Percentiles rank a stretch among this genome's conserved stretches.
phyloP scores from a whole-genome alignment of 495 filamentous ascomycete genomes.

The Penicillium malachiteum region DNA sequence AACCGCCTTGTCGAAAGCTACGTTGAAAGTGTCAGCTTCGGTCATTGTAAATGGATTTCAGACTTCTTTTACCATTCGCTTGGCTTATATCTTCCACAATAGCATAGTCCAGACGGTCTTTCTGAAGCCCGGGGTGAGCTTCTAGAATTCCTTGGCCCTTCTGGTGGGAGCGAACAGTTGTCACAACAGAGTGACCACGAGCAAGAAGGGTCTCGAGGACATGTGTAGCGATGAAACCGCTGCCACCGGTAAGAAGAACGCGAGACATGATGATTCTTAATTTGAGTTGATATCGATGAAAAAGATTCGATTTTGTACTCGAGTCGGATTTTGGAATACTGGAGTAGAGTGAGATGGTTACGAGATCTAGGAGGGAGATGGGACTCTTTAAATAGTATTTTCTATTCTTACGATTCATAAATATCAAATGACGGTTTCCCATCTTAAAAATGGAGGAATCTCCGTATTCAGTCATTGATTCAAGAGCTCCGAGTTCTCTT shows the following conservation, averaged over 20 bases:
- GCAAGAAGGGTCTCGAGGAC: conserved; percentile 66
- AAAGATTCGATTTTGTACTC: no score
- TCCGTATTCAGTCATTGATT: not conserved
- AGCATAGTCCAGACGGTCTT: conserved; percentile 61
- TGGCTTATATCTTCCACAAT: conserved; percentile 74
- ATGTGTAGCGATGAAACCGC: conserved; percentile 69
- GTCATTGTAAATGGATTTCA: not conserved
- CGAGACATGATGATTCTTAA: conserved; percentile 17
- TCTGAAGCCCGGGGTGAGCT: conserved; percentile 52
- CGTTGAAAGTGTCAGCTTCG: not conserved
- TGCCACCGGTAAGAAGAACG: conserved; percentile 43
- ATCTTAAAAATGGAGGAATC: not conserved
- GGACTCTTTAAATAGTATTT: no score
- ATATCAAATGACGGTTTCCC: no score
- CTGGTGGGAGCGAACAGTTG: conserved; percentile 70
- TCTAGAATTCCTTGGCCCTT: conserved; percentile 68
- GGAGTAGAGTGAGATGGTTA: not conserved
- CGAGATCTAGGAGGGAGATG: not conserved
- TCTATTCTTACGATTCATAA: no score
- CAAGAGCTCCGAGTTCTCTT: not conserved
- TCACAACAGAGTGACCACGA: conserved; percentile 65
- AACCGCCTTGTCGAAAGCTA: conserved; percentile 64
- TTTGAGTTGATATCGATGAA: not conserved
- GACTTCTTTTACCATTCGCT: conserved; percentile 13
- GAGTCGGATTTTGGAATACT: no score